phyloP scores from a whole-genome alignment of 257 asterid species.

The Ballota nigra region DNA sequence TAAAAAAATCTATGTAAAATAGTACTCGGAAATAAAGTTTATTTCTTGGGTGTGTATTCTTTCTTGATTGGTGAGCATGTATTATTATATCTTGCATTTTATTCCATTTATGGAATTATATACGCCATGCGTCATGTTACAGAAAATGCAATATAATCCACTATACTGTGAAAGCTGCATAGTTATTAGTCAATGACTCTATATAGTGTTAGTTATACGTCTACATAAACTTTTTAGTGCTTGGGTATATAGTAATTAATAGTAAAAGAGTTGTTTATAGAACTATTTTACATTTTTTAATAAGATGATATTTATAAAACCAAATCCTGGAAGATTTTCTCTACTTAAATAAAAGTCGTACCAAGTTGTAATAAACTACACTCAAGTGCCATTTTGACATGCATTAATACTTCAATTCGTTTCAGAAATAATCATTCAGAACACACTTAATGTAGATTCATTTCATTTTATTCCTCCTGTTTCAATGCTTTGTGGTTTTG shows the following conservation, averaged over 20 bases:
- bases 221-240: neutral
- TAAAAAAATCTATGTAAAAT: too few relatives aligned
- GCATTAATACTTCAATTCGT: too few relatives aligned
- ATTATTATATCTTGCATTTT: neutral
- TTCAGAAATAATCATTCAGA: too few relatives aligned
- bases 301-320: neutral
- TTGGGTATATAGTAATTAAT: too few relatives aligned
- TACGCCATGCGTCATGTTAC: neutral
- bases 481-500: too few relatives aligned
- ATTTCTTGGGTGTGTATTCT: neutral
- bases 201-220: neutral
- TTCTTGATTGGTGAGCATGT: too few relatives aligned
- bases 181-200: neutral
- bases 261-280: neutral
- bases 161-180: neutral
- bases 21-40: too few relatives aligned
- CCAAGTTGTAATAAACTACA: neutral
- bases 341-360: neutral
- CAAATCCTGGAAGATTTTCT: neutral
- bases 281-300: neutral
- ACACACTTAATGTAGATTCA: too few relatives aligned
- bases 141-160: neutral
- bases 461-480: too few relatives aligned
- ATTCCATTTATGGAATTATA: neutral
- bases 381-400: too few relatives aligned